Base-by-base conservation (phyloP, 108 stramenopile species). In the Stephanodiscus triporus region DNA sequence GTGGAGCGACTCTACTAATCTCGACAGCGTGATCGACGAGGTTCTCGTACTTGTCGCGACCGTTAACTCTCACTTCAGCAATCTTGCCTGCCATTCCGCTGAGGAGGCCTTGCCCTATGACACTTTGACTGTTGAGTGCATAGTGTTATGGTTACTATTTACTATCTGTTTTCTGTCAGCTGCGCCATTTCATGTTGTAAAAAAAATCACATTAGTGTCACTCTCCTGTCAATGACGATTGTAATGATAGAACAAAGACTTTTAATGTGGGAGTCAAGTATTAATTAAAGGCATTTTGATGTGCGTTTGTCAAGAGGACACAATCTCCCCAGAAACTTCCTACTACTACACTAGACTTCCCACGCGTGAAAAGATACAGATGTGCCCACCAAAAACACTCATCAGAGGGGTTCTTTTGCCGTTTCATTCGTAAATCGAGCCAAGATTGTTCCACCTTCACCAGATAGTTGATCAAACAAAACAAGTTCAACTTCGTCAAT, bases 41-140 rank as follows among this genome's bases (percentile, higher is more conserved):
- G n/a, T n/a, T n/a, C n/a, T n/a, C 19, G 34, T 55, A 67, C 8
- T 32, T 23, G 49, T 75, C 74, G 16, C 59, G 30, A 22, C 64
- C 65, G 49, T 47, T 49, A 42, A 75, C 19, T 36, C 57, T 66
- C 14, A 75, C 61, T 24, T 32, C 47, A n/a, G 73, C 54, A 19
- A 59, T 8, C n/a, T 59, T n/a, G 2, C 73, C 73, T 14, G 73
- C 73, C 0, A 66, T 45, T 22, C 65, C 73, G 16, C 43, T 17
- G 1, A 29, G 0, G 27, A 49, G 57, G 6, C 73, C 73, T 19
- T 60, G 20, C 50, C 73, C 73, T 8, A 32, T n/a, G 14, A 75
- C 47, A 23, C 66, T n/a, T n/a, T n/a, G n/a, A n/a, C n/a, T n/a
- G n/a, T n/a, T n/a, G n/a, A n/a, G n/a, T n/a, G n/a, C n/a, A n/a